These are phyloP conservation scores for Trichoderma oligosporum DNA, from an alignment of 2,329 filamentous ascomycete species.

Conservation along the genomic window DNA sequence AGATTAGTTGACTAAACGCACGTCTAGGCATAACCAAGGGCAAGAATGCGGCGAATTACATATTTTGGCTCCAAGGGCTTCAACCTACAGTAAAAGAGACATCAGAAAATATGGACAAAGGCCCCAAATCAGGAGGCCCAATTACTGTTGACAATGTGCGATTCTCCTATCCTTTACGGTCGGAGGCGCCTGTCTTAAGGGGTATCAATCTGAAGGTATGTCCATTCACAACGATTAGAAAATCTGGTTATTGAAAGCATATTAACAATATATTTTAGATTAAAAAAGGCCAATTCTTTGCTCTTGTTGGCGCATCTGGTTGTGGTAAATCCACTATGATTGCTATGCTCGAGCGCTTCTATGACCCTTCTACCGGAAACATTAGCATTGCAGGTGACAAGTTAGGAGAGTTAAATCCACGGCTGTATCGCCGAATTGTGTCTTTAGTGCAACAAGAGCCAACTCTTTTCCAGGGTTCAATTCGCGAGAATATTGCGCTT, in stretches of 20 bases:
- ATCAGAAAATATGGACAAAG: slow-evolving; percentile 36
- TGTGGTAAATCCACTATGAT: slow-evolving; percentile 62
- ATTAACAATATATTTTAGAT: slow-evolving; percentile 28
- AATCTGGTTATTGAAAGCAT: background rate
- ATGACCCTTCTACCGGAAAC: slow-evolving; percentile 41
- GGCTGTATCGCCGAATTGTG: slow-evolving; percentile 50
- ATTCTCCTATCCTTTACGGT: slow-evolving; percentile 58
- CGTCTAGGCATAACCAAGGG: slow-evolving; percentile 47
- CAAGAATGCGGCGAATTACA: slow-evolving; percentile 47
- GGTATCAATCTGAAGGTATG: slow-evolving; percentile 39
- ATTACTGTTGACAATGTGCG: slow-evolving; percentile 53
- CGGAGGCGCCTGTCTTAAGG: slow-evolving; percentile 39
- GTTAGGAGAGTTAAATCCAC: slow-evolving; percentile 41
- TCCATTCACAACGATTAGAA: background rate
- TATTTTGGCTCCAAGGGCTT: slow-evolving; percentile 45
- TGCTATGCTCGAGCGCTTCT: slow-evolving; percentile 47
- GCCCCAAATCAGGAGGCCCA: slow-evolving; percentile 31
- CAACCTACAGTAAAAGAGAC: slow-evolving; percentile 42
- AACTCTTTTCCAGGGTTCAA: slow-evolving; percentile 71
- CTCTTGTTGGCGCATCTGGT: slow-evolving; percentile 53
- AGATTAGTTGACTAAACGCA: background rate
- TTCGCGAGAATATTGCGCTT: slow-evolving; percentile 70
- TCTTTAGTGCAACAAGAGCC: slow-evolving; percentile 58
- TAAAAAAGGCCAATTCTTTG: slow-evolving; percentile 47
- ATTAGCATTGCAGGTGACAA: slow-evolving; percentile 46